Evolutionary conservation across 257 asterid genomes (phyloP), one percentile per base, ranked within the genome.

Genomic region (Catharanthus roseus): DNA sequence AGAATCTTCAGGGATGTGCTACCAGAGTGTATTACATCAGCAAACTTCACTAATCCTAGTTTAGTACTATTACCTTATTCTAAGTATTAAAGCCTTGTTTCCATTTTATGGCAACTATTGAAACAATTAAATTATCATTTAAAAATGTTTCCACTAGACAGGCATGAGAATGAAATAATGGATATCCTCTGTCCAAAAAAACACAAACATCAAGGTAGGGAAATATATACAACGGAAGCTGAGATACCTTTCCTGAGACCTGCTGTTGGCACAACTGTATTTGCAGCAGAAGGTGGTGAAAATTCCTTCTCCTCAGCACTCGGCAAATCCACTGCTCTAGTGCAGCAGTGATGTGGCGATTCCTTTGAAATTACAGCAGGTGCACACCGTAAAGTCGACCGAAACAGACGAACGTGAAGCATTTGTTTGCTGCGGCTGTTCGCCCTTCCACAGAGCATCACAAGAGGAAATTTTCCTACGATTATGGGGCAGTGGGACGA

Each of bases 171-270:
- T 66, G 78, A 70, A 83, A 84, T 67, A 80, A 85, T 85, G 91
- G 82, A 80, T 80, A 82, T 86, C 85, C 87, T 80, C 84, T 83
- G 87, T 71, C 75, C 61, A 80, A 74, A 69, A 56, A 34, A 75
- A 65, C n/a, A n/a, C n/a, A 74, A 61, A 72, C 63, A 82, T 23
- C 39, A 44, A 73, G 41, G 64, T 69, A 45, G 44, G 36, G 38
- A 39, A 31, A n/a, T 12, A 49, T 71, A 65, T 26, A 77, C 68
- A 36, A 33, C 42, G 9, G 26, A 76, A 74, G 85, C 71, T 61
- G 86, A 78, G 66, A 44, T 18, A 90, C 96, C 96, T 93, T 89
- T 90, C 89, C 87, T 89, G 96, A 78, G 96, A 82, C 75, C 73
- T 82, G 88, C 75, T 82, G 89, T 68, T 84, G 36, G 80, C 62